Evolutionary conservation across 768 basidiomycete species (phyloP).

Genomic region (Lactarius pseudohatsudake): DNA sequence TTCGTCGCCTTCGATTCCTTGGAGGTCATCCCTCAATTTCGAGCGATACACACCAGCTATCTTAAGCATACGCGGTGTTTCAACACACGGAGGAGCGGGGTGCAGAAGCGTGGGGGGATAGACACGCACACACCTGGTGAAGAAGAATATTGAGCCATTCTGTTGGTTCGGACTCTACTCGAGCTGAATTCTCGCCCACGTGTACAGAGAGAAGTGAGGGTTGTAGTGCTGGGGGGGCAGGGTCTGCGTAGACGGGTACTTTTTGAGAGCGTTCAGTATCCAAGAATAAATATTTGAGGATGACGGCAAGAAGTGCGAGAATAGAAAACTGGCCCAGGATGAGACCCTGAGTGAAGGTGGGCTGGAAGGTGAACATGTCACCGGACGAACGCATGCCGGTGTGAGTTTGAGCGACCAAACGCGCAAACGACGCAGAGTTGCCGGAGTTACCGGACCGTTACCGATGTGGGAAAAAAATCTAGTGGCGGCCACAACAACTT

Average conservation of each 20-base stretch:
- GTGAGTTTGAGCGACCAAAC: background rate
- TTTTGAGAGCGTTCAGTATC: conserved; percentile 65
- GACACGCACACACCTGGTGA: conserved; percentile 59
- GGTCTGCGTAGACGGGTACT: conserved; percentile 43
- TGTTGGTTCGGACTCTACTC: conserved; percentile 60
- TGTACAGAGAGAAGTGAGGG: background rate
- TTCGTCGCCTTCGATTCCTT: conserved; percentile 79
- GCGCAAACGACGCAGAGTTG: background rate
- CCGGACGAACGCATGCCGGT: conserved; percentile 36
- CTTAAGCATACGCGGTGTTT: conserved; percentile 32
- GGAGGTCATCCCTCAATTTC: conserved; percentile 67
- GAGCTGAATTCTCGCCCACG: conserved; percentile 28
- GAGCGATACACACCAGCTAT: conserved; percentile 71
- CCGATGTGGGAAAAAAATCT: too few species aligned
- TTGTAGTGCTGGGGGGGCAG: conserved; percentile 11
- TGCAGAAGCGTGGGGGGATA: background rate
- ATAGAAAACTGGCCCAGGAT: conserved; percentile 91
- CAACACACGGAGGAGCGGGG: background rate
- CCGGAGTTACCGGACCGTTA: conserved; percentile 16
- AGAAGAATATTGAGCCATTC: conserved; percentile 91
- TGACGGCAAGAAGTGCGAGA: conserved; percentile 66
- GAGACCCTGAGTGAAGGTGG: conserved; percentile 94
- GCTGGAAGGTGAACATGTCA: conserved; percentile 72
- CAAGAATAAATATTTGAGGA: conserved; percentile 95
- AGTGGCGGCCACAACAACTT: too few species aligned